Conservation (phyloP, 2,329 filamentous ascomycete species). For the Thelonectria discophora region DNA sequence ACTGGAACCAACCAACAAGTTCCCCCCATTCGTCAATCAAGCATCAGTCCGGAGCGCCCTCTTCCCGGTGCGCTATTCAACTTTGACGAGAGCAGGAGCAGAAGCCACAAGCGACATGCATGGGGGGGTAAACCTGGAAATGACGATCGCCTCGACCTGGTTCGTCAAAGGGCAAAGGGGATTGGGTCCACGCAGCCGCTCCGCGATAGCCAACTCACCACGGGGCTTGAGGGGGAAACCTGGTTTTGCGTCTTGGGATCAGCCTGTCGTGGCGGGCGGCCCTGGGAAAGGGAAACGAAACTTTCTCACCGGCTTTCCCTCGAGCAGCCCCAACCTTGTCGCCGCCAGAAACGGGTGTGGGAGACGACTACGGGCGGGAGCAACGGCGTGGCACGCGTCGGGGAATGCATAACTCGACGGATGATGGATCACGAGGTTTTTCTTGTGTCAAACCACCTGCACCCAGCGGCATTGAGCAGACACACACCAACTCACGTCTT, state of each 20-base stretch:
- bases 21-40: not conserved
- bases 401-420: not conserved
- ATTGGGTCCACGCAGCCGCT: not conserved
- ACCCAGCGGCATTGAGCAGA: not conserved
- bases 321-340: not conserved
- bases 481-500: not conserved
- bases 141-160: constrained; percentile 1
- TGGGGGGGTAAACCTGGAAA: not conserved
- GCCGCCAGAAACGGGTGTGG: not conserved
- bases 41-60: not conserved
- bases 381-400: not conserved
- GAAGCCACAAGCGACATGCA: not conserved
- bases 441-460: not conserved
- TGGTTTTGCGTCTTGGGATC: not conserved
- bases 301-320: constrained; percentile 4
- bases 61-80: not conserved
- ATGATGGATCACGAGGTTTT: not conserved
- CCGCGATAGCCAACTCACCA: not conserved
- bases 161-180: not conserved
- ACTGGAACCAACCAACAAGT: not conserved
- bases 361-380: constrained; percentile 8
- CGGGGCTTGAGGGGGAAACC: not conserved
- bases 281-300: not conserved
- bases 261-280: not conserved
- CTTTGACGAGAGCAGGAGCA: not conserved